A percentile compares a stretch with the other conserved stretches of the same genome.
Conservation (phyloP, 805 yeast species). For the Candida cerambycidarum region DNA sequence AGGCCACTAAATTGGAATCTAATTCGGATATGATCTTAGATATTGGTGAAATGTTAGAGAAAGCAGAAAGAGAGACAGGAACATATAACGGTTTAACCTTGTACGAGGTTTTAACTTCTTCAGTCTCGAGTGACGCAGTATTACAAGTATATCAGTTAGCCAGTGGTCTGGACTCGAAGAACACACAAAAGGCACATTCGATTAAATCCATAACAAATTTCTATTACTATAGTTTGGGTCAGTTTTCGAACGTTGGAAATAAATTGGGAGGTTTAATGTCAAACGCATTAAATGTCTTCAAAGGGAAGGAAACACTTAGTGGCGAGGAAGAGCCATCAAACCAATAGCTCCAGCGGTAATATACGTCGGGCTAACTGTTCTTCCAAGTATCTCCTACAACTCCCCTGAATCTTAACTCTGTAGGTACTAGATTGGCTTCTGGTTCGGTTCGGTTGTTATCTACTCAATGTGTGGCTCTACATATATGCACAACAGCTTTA, state of each 20-base stretch:
- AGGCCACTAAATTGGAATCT: constrained; percentile 4
- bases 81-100: background rate
- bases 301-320: background rate
- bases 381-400: too few relatives aligned
- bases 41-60: constrained; percentile 3
- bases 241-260: background rate
- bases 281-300: background rate
- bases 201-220: background rate
- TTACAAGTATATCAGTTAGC: constrained; percentile 1
- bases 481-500: too few relatives aligned
- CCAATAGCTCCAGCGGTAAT: too few relatives aligned
- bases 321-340: too few relatives aligned
- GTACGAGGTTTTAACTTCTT: constrained; percentile 1
- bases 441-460: too few relatives aligned
- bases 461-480: too few relatives aligned
- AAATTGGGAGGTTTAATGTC: background rate
- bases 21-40: constrained; percentile 7
- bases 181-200: background rate
- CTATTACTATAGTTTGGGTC: background rate
- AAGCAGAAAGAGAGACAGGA: background rate
- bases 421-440: too few relatives aligned
- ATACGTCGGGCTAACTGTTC: too few relatives aligned
- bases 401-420: too few relatives aligned
- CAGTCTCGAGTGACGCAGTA: constrained; percentile 2
- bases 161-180: background rate